Conservation (phyloP, 2,329 filamentous ascomycete genomes). For the Pseudocercospora musae region DNA sequence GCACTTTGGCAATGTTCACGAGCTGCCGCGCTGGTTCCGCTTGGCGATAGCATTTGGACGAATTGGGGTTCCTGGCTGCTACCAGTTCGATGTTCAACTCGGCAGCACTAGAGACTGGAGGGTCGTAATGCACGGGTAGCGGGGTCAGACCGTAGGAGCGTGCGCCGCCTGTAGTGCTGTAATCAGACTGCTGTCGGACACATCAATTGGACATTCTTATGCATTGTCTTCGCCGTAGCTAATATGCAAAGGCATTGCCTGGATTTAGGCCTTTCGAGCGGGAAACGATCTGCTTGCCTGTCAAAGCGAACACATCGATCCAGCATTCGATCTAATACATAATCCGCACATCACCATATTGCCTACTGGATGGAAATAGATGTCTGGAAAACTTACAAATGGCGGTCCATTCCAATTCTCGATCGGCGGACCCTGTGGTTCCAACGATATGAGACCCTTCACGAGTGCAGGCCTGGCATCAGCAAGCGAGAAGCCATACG, state of each 20-base stretch:
- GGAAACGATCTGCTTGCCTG: neutral
- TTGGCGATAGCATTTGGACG: slow-evolving; percentile 42
- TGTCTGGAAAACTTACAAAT: neutral
- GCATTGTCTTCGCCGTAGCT: neutral
- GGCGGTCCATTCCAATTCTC: slow-evolving; percentile 23
- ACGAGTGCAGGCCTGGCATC: slow-evolving; percentile 51
- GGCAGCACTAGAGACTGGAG: slow-evolving; percentile 28
- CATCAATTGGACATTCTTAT: neutral
- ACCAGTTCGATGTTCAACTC: slow-evolving; percentile 27
- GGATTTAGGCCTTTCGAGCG: neutral
- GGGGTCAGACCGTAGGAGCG: slow-evolving; percentile 37
- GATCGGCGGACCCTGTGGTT: slow-evolving; percentile 55
- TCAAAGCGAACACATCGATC: neutral
- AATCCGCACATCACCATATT: neutral
- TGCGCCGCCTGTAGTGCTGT: slow-evolving; percentile 13
- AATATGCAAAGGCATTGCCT: neutral
- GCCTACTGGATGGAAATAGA: neutral
- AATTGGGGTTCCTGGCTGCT: slow-evolving; percentile 27
- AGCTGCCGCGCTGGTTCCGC: slow-evolving; percentile 43
- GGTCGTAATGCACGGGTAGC: slow-evolving; percentile 35
- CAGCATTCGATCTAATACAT: neutral
- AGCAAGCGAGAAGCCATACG: slow-evolving; percentile 46
- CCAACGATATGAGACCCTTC: slow-evolving; percentile 50
- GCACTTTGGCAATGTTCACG: slow-evolving; percentile 48
- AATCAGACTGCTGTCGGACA: neutral